Percentiles rank a stretch among this genome's conserved stretches.
Conservation (phyloP, 2,329 filamentous ascomycete genomes). For the Fusarium mangiferae region DNA sequence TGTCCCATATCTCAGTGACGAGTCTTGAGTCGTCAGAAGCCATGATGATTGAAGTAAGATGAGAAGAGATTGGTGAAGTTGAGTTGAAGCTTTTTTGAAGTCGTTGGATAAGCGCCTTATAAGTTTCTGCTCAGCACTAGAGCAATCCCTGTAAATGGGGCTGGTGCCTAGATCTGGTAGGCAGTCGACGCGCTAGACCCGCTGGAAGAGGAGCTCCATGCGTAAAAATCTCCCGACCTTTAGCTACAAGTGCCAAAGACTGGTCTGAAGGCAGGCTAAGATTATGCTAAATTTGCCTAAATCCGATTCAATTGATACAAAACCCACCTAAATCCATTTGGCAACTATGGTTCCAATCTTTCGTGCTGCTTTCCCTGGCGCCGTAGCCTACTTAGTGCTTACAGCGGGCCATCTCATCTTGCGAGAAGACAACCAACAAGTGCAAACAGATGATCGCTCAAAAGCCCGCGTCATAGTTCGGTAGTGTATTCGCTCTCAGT, state of each 20-base stretch:
- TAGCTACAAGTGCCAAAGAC: background rate
- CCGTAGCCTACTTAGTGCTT: background rate
- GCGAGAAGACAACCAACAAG: no score
- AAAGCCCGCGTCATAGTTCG: no score
- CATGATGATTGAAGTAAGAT: background rate
- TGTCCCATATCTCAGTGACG: constrained; percentile 16
- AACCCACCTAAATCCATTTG: rapidly evolving
- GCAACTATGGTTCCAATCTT: no score
- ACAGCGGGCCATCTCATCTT: no score
- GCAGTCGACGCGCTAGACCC: background rate
- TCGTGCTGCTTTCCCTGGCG: background rate
- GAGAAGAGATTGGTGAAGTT: background rate
- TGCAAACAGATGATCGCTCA: no score
- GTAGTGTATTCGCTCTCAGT: background rate
- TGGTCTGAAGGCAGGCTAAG: background rate
- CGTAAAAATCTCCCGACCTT: background rate
- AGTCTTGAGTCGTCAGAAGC: background rate
- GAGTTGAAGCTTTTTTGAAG: background rate
- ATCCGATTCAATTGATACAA: rapidly evolving
- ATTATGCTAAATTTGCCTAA: background rate
- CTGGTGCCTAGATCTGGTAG: background rate
- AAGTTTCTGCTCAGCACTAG: background rate
- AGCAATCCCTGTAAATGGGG: background rate
- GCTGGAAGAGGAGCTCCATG: background rate
- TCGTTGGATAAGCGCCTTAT: background rate